A percentile compares a stretch with the other conserved stretches of the same genome.
Conservation (phyloP, 805 yeast species). For the fission yeast (Schizosaccharomyces pombe) region DNA sequence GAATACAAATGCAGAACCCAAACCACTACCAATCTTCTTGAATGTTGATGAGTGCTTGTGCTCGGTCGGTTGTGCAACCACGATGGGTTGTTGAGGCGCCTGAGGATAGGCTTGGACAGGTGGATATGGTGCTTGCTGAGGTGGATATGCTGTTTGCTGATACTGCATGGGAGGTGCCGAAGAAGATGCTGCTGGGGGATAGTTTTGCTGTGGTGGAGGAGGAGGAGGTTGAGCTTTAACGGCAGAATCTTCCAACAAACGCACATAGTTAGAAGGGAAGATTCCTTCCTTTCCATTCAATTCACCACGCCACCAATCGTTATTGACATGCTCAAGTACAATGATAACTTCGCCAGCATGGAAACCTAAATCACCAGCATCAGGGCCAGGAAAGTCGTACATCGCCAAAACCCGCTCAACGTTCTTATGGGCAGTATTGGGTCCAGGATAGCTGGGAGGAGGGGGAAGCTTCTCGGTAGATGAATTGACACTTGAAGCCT, state of each 20-base stretch:
- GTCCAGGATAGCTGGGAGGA: not conserved
- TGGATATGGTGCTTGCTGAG: conserved; percentile 8
- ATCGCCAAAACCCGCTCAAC: conserved; percentile 11
- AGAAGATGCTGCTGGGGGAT: conserved; percentile 10
- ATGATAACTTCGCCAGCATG: conserved; percentile 43
- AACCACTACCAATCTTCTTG: conserved; percentile 38
- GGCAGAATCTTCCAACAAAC: conserved; percentile 15
- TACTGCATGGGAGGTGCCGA: conserved; percentile 5
- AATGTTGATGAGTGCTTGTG: conserved; percentile 18
- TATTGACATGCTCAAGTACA: conserved; percentile 48
- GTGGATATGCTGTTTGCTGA: conserved; percentile 6
- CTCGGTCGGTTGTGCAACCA: conserved; percentile 6
- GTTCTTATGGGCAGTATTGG: not conserved
- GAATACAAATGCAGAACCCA: conserved; percentile 73
- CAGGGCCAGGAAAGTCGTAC: conserved; percentile 53
- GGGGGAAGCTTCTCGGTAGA: not conserved
- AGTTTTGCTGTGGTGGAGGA: not conserved
- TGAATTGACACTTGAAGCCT: not conserved
- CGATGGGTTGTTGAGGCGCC: conserved; percentile 7
- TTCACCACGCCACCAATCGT: conserved; percentile 79
- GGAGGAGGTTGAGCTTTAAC: not conserved
- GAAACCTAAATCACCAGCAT: conserved; percentile 48
- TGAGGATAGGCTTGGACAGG: conserved; percentile 10
- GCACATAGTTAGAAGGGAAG: conserved; percentile 76
- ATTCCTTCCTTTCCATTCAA: conserved; percentile 39